Evolutionary conservation across 208 protist species (phyloP), one percentile per base, ranked within the genome.

Genomic region (Crithidia sp.): DNA sequence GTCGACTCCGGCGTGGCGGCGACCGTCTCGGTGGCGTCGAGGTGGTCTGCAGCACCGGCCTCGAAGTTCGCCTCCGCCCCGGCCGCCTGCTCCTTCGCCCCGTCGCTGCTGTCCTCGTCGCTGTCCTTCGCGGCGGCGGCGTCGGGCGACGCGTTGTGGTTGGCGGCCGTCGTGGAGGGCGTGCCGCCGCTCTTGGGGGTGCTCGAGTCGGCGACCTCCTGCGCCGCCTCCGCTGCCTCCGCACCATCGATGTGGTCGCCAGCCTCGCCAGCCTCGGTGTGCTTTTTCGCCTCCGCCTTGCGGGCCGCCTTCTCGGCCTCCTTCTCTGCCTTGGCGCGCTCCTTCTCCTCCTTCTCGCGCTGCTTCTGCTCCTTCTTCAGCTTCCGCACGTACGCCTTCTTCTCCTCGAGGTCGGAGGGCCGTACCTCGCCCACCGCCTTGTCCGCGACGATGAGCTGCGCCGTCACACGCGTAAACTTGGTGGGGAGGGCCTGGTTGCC

Each of bases 391-490:
- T 79, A 80, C 36, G 44, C 74, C 19, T 37, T 17, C 43, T 67
- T 71, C 59, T 79, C 59, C 60, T 68, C 70, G 45, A 75, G 58
- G 14, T 76, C 70, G 66, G 54, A 62, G 36, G n/a, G 61, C 8
- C 45, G 67, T 17, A 68, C 64, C 52, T 67, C 64, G 50, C 67
- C 60, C 40, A 71, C 49, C 5, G 70, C 12, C 56, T 76, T 77
- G 45, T 56, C 60, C 28, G 79, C 79, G 8, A 84, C 66, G 19
- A 83, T 73, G 5, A 87, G 74, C 39, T 79, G 74, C 47, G 79
- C 79, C 17, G 66, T 67, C 28, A 84, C 75, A 41, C 72, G 67
- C 9, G 73, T 82, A 79, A 58, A 74, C 62, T 84, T 87, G 47
- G 71, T 71, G 16, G 75, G 17, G 10, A 61, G n/a, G 5, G 60